phyloP scores from a whole-genome alignment of 2,329 filamentous ascomycete species.

The Aspergillus luchuensis region DNA sequence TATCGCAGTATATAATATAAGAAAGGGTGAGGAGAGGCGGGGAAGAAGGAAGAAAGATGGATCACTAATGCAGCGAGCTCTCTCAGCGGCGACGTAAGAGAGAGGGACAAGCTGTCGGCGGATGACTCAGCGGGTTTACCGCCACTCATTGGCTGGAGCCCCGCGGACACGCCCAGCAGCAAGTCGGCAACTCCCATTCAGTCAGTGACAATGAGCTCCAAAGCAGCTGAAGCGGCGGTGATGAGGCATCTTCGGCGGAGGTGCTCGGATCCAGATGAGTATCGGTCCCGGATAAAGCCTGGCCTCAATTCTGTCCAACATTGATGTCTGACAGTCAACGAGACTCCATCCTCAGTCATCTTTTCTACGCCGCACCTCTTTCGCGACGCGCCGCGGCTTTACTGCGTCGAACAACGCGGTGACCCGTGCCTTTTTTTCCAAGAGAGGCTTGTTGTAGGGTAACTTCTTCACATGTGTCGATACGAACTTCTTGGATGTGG shows the following conservation, averaged over 20 bases:
- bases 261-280: neutral
- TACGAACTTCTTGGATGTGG: constrained; percentile 48
- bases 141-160: constrained; percentile 20
- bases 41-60: constrained; percentile 11
- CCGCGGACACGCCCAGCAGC: constrained; percentile 12
- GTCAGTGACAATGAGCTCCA: neutral
- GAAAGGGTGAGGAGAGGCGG: constrained; percentile 14
- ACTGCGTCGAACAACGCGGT: neutral
- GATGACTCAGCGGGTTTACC: constrained; percentile 14
- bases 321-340: too few relatives aligned
- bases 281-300: neutral
- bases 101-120: constrained; percentile 18
- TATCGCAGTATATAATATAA: constrained; percentile 7
- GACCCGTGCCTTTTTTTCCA: neutral
- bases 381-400: constrained; percentile 19
- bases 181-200: neutral
- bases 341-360: neutral
- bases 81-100: constrained; percentile 24
- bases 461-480: constrained; percentile 46
- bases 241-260: neutral
- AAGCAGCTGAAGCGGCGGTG: neutral
- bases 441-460: constrained; percentile 7
- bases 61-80: constrained; percentile 15
- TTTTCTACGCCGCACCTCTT: neutral
- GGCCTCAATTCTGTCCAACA: neutral